Conservation (phyloP, 2,329 filamentous ascomycete genomes). For the Bimuria novae-zelandiae region DNA sequence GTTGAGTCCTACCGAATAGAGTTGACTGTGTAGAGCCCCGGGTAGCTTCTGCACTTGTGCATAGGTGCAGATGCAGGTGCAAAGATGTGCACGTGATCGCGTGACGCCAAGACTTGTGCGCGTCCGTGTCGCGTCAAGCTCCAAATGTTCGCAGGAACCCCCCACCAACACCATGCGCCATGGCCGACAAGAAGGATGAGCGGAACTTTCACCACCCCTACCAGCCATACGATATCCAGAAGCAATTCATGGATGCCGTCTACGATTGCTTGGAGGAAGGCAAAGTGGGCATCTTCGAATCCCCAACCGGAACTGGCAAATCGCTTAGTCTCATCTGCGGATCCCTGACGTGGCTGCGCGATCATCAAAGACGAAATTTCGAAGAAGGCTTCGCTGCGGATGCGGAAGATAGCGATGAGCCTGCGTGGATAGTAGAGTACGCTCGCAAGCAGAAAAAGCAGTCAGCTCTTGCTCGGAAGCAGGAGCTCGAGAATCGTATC, state of each 20-base stretch:
- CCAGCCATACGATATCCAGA: constrained; percentile 83
- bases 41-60: too few species aligned
- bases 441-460: constrained; percentile 70
- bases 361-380: constrained; percentile 69
- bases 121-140: background rate
- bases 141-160: background rate
- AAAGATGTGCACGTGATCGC: too few species aligned
- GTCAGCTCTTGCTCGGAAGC: constrained; percentile 67
- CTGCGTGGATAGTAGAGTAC: constrained; percentile 83
- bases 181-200: constrained; percentile 18
- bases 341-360: constrained; percentile 86
- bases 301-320: constrained; percentile 92
- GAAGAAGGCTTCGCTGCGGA: constrained; percentile 57
- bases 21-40: too few species aligned
- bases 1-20: too few species aligned
- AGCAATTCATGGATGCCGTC: constrained; percentile 82
- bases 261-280: constrained; percentile 79
- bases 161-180: constrained; percentile 11
- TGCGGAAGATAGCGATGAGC: constrained; percentile 67
- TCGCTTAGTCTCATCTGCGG: constrained; percentile 90
- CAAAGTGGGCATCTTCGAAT: constrained; percentile 87
- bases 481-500: constrained; percentile 75
- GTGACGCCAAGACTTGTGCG: background rate
- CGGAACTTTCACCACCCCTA: constrained; percentile 83
- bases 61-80: too few species aligned